Evolutionary conservation across 768 basidiomycete species (phyloP), one percentile per base, ranked within the genome.

Genomic region (Mycena indigotica): DNA sequence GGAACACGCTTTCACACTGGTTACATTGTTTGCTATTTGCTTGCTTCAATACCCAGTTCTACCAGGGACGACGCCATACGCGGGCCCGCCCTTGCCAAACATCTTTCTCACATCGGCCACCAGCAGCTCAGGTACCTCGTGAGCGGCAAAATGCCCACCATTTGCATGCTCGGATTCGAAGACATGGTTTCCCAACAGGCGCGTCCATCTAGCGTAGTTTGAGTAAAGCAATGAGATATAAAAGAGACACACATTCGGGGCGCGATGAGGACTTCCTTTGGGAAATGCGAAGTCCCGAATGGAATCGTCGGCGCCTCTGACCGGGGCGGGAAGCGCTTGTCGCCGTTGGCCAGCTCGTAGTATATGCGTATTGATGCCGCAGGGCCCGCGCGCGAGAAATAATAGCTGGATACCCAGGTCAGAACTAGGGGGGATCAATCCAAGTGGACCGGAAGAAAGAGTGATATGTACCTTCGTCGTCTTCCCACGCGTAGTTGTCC

Each of bases 61-160:
- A 3, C 76, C 79, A 2, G 70, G 55, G 6, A 85, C 78, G 16
- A 82, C 78, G 2, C 75, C 75, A 58, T 74, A 80, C 2, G 81
- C 81, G 29, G 76, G 75, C 0, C 83, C 80, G 10, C 73, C 78
- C 55, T 72, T 79, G 32, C 78, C 78, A 67, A 85, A 86, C 83
- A 86, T 86, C 62, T 73, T 78, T 28, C 79, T 70, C 46, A 87
- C 49, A 62, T 85, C 85, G 1, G 62, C 72, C 0, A 73, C 84
- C 16, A 87, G 71, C 2, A 68, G 67, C 3, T 77, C 71, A 0
- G 85, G 84, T 40, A 62, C 68, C 61, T 86, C 85, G 58, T 78
- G 65, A 0, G 84, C 77, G 10, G 84, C 80, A 64, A 87, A 86
- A 66, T 86, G 85, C 1, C 85, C 85, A 4, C 85, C 85, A 5